Evolutionary conservation across 139 green algal species (phyloP).

Genomic region (Chlorella vulgaris): DNA sequence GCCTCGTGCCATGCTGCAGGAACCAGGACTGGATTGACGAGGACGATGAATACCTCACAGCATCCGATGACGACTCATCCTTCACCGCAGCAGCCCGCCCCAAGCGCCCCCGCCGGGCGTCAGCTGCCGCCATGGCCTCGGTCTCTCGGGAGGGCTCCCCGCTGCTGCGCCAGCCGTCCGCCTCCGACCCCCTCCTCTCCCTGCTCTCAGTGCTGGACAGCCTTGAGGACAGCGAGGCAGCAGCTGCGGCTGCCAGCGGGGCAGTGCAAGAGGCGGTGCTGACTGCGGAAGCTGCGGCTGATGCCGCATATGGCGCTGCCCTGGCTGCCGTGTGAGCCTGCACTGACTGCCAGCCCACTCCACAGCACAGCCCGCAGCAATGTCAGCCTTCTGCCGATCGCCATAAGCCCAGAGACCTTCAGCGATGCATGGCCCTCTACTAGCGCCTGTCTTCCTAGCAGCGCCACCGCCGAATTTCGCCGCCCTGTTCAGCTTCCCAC

Average conservation of each 20-base stretch:
- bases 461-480: too few relatives aligned
- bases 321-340: not conserved
- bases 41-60: slow-evolving; percentile 30
- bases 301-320: slow-evolving; percentile 12
- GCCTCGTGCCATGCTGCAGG: not conserved
- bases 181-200: slow-evolving; percentile 36
- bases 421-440: too few relatives aligned
- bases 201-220: slow-evolving; percentile 26
- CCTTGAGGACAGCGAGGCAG: not conserved
- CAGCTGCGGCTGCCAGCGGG: not conserved
- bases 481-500: too few relatives aligned
- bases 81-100: not conserved
- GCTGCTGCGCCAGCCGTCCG: not conserved
- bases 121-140: not conserved
- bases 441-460: too few relatives aligned
- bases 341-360: not conserved
- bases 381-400: too few relatives aligned
- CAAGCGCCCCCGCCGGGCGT: slow-evolving; percentile 17
- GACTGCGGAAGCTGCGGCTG: slow-evolving; percentile 2
- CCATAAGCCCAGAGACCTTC: too few relatives aligned
- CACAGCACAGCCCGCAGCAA: not conserved
- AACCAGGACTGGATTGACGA: not conserved
- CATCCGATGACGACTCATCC: slow-evolving; percentile 20
- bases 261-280: not conserved
- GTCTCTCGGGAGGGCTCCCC: not conserved